Evolutionary conservation across 768 basidiomycete genomes (phyloP).

Genomic region (Boletus insuetus): DNA sequence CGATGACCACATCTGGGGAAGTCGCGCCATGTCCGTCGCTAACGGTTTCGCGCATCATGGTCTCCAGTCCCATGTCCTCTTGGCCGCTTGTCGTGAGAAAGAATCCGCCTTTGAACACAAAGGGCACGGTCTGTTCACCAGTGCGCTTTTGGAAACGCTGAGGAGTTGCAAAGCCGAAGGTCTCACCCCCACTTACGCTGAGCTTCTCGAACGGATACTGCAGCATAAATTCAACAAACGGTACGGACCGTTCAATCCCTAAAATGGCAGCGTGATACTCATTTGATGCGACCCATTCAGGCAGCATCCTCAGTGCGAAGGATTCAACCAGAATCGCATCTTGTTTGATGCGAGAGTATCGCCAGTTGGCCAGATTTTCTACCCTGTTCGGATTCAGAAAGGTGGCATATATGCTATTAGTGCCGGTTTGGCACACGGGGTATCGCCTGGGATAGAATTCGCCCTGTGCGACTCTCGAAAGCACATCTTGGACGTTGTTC

Average conservation of each 20-base stretch:
- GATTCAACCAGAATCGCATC: slow-evolving; percentile 17
- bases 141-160: slow-evolving; percentile 18
- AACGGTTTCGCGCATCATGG: slow-evolving; percentile 25
- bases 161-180: neutral
- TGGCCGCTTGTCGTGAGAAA: slow-evolving; percentile 41
- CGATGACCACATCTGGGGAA: slow-evolving; percentile 27
- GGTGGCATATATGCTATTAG: slow-evolving; percentile 13
- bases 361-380: slow-evolving; percentile 3
- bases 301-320: slow-evolving; percentile 32
- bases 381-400: neutral
- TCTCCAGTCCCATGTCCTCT: slow-evolving; percentile 39
- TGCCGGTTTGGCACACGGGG: slow-evolving; percentile 29
- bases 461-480: slow-evolving; percentile 16
- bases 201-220: slow-evolving; percentile 13
- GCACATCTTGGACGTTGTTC: neutral
- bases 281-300: slow-evolving; percentile 1
- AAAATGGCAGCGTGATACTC: neutral
- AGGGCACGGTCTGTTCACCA: slow-evolving; percentile 26
- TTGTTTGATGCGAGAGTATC: slow-evolving; percentile 22
- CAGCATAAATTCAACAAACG: neutral
- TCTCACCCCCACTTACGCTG: slow-evolving; percentile 29
- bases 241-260: slow-evolving; percentile 13
- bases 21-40: slow-evolving; percentile 1
- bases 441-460: slow-evolving; percentile 15
- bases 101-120: slow-evolving; percentile 31